Conservation (phyloP, 139 green algal species). For the Limnomonas spitsbergensis region DNA sequence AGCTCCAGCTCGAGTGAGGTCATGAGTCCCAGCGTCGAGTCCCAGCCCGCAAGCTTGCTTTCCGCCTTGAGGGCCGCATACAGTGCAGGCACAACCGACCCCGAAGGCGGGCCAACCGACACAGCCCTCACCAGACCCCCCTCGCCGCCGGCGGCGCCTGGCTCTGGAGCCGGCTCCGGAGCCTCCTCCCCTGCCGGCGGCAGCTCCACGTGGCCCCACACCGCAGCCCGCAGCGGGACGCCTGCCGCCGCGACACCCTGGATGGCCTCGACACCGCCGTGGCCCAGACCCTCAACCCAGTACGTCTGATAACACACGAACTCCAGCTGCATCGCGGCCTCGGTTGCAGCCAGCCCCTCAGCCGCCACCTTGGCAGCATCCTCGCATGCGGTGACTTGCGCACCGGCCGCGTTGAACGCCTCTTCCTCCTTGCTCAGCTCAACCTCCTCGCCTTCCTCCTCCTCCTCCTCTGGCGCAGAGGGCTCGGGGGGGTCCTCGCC, state of each 20-base stretch:
- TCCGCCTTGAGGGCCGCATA: conserved; percentile 11
- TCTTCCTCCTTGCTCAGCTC: conserved; percentile 32
- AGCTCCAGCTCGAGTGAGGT: conserved; percentile 27
- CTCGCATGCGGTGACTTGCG: background rate
- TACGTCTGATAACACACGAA: conserved; percentile 46
- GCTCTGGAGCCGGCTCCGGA: background rate
- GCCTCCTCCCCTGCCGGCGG: conserved; percentile 4
- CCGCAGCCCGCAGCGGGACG: conserved; percentile 26
- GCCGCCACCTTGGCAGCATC: background rate
- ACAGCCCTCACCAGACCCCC: too few species aligned
- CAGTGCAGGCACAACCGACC: conserved; percentile 10
- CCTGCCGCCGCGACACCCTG: conserved; percentile 24
- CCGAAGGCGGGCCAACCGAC: too few species aligned
- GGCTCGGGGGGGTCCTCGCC: too few species aligned
- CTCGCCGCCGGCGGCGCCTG: too few species aligned
- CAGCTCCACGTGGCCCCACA: conserved; percentile 21
- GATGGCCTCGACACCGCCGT: conserved; percentile 12
- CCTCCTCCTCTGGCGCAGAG: background rate
- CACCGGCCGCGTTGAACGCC: background rate
- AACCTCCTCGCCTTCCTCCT: conserved; percentile 17
- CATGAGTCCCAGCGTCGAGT: conserved; percentile 13
- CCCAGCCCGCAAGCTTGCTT: conserved; percentile 24
- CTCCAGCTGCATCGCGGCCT: conserved; percentile 4
- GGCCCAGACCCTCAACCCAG: conserved; percentile 33
- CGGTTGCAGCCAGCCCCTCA: background rate